Conservation (phyloP, 768 basidiomycete genomes). For the Candolleomyces eurysporus region DNA sequence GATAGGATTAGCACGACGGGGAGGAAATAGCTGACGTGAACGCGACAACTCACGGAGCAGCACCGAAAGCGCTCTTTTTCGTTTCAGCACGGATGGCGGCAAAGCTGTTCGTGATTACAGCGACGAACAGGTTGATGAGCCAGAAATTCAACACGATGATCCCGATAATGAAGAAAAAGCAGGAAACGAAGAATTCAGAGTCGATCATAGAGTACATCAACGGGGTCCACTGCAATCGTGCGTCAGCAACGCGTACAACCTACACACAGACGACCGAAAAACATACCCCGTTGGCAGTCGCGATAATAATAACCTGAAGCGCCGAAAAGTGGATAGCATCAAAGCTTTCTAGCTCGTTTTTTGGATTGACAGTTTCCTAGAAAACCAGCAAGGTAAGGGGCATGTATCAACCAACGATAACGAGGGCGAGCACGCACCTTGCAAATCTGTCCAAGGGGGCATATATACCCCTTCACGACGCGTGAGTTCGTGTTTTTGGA, state of each 20-base stretch:
- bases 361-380: conserved; percentile 68
- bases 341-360: conserved; percentile 69
- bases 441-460: conserved; percentile 84
- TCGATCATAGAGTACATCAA: conserved; percentile 90
- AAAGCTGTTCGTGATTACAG: conserved; percentile 93
- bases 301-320: conserved; percentile 82
- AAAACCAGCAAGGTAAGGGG: not conserved
- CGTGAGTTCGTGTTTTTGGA: conserved; percentile 23
- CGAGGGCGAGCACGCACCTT: conserved; percentile 45
- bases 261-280: not conserved
- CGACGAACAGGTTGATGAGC: conserved; percentile 91
- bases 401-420: not conserved
- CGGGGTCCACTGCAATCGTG: conserved; percentile 56
- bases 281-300: conserved; percentile 74
- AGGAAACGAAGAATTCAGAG: conserved; percentile 86
- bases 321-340: conserved; percentile 83
- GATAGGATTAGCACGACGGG: no score
- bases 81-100: conserved; percentile 84
- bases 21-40: conserved; percentile 7
- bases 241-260: not conserved
- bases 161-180: conserved; percentile 81
- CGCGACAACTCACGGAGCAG: conserved; percentile 67
- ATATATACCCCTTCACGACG: conserved; percentile 79
- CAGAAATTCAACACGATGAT: conserved; percentile 90
- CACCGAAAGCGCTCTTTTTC: conserved; percentile 89